Conservation (phyloP, 345 rosid genomes). For the Eucalyptus grandis region DNA sequence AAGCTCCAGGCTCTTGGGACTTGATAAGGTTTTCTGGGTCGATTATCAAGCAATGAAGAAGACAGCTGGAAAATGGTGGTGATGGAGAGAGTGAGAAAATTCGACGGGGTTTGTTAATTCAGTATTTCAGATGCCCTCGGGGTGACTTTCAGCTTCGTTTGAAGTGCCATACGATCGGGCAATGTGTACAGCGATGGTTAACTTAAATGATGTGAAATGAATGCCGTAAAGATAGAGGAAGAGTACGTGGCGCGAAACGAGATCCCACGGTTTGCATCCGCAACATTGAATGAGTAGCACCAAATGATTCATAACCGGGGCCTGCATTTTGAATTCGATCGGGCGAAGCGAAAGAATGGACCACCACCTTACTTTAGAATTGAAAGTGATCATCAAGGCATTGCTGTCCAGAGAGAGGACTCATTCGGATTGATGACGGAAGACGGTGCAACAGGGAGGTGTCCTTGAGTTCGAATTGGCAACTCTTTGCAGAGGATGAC, state of each 20-base stretch:
- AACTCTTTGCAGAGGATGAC: neutral
- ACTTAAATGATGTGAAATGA: neutral
- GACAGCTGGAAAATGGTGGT: no score
- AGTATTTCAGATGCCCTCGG: neutral
- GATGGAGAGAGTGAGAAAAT: neutral
- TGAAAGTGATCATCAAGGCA: neutral
- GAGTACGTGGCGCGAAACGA: neutral
- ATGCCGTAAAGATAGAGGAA: neutral
- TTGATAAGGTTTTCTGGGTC: no score
- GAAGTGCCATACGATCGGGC: neutral
- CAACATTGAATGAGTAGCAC: neutral
- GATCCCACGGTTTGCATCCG: neutral
- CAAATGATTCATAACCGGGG: neutral
- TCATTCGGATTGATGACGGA: neutral
- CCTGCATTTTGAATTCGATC: neutral
- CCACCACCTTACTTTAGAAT: neutral
- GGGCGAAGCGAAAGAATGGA: neutral
- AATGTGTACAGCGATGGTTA: neutral
- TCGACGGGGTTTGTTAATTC: no score
- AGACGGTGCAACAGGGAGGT: neutral
- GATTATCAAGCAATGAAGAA: no score
- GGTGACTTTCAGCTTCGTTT: neutral
- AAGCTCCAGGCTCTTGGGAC: no score
- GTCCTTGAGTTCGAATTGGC: neutral
- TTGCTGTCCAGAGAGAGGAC: neutral